A percentile compares a stretch with the other conserved stretches of the same genome.
These are phyloP conservation scores for Coemansia sp. DNA, from an alignment of 192 early-diverging fungal species.

Conservation along the genomic window DNA sequence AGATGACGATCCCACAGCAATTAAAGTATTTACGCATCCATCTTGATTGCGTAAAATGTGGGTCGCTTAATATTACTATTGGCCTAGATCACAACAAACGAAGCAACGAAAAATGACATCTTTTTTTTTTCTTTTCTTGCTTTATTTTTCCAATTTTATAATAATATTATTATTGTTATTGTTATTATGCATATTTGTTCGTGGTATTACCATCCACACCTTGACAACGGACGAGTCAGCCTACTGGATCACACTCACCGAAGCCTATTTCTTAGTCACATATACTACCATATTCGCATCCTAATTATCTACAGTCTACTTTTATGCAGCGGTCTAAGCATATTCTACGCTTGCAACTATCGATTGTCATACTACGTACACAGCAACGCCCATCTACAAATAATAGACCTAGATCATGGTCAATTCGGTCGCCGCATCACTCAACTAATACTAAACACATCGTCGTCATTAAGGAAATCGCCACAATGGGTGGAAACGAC, in stretches of 20 bases:
- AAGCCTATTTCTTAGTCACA: neutral
- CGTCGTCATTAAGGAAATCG: neutral
- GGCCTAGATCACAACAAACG: neutral
- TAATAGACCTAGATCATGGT: conserved; percentile 7
- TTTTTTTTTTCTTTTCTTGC: neutral
- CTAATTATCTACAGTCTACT: conserved; percentile 11
- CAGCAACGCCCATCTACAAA: neutral
- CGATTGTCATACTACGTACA: neutral
- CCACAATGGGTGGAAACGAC: conserved; percentile 6
- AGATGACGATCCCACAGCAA: neutral
- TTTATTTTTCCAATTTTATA: no score
- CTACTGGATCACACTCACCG: neutral
- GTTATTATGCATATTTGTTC: conserved; percentile 5
- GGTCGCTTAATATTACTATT: neutral
- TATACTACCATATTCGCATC: conserved; percentile 3
- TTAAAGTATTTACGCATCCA: neutral
- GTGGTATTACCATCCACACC: neutral
- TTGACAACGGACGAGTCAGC: conserved; percentile 11
- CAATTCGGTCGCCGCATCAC: neutral
- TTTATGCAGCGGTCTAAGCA: neutral
- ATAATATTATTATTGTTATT: no score
- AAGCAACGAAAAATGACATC: neutral
- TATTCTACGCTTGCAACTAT: conserved; percentile 5
- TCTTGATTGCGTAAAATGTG: neutral
- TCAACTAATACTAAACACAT: neutral